Evolutionary conservation across 2,329 filamentous ascomycete genomes (phyloP), one percentile per base, ranked within the genome.

Genomic region (Cladosporium sp.): DNA sequence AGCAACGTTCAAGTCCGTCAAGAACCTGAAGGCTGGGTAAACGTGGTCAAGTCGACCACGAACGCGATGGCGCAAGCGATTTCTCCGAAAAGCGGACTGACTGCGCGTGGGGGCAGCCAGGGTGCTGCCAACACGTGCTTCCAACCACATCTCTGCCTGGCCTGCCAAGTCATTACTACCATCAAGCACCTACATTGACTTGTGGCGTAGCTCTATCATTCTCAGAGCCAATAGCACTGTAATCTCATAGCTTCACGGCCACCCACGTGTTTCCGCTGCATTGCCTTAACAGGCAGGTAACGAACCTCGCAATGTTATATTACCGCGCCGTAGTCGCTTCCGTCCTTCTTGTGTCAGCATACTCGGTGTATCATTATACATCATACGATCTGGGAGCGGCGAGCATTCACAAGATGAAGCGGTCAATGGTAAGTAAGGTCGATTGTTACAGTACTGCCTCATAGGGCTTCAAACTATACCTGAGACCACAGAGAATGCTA

Each of bases 141-240:
- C n/a, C 20, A 38, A 49, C 42, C 17, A 49, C 54, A 30, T 12
- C 40, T 56, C 42, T 56, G 20, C 51, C 22, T 56, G 54, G 54
- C 34, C 17, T 28, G 54, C 36, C 42, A 56, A n/a, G 34, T 49
- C 7, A 17, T 19, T 19, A 9, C 17, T 20, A n/a, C 2, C 25
- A 37, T 39, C 20, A 5, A 50, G 3, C 19, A 17, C 34, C 49
- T 51, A 28, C 49, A 19, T 12, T 19, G 12, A 11, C 30, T 8
- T 34, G 9, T 34, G 30, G 30, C 30, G 6, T n/a, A 37, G 25
- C 47, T 51, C 15, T 11, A 11, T 8, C 34, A n/a, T 51, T 17
- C 1, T 25, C 36, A n/a, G 19, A 6, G 36, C 36, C 20, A 28
- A 51, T 37, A 51, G 28, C 20, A 37, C 11, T 36, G 14, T 30